Evolutionary conservation across 78 protist species (phyloP), one percentile per base, ranked within the genome.

Genomic region (Paratrimastix pyriformis): DNA sequence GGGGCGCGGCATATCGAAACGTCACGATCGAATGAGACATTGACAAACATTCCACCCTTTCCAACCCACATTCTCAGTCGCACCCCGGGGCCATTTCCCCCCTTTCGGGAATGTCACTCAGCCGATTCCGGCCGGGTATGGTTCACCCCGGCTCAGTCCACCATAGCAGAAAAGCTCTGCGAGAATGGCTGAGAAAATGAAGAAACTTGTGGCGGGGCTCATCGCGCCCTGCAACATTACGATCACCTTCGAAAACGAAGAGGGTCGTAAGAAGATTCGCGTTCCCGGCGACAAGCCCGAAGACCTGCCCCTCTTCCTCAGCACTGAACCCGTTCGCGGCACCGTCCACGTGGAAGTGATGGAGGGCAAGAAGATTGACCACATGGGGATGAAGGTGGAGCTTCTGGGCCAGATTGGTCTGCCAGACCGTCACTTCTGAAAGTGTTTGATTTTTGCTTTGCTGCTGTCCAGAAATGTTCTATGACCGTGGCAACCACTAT

Each of bases 341-440:
- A 57, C 43, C 29, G 72, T 76, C 30, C 33, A 30, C 8, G 29
- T 76, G 29, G 54, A 55, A 42, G 42, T 65, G 5, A 13, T 3
- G 5, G 59, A 6, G 32, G 4, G 52, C 4, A 79, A 81, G 77
- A 77, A 73, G 74, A 55, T 92, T 52, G 94, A 92, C 73, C 94
- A 90, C 81, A 7, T 58, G 32, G 96, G 93, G 32, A 87, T 93
- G 77, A 83, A 72, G 44, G 74, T 89, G 30, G 96, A 91, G 70
- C 77, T 93, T 37, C 59, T 93, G n/a, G 97, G 97, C 26, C 86
- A 68, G 48, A 90, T 88, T 60, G 80, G 78, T 74, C 21, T 44
- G 30, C n/a, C 30, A 30, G 44, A 38, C 4, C n/a, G 45, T 9
- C 80, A 32, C 42, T 6, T 85, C 44, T 57, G 38, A 78, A 43